Conservation (phyloP, 2,329 filamentous ascomycete genomes). For the Alternaria conjuncta region DNA sequence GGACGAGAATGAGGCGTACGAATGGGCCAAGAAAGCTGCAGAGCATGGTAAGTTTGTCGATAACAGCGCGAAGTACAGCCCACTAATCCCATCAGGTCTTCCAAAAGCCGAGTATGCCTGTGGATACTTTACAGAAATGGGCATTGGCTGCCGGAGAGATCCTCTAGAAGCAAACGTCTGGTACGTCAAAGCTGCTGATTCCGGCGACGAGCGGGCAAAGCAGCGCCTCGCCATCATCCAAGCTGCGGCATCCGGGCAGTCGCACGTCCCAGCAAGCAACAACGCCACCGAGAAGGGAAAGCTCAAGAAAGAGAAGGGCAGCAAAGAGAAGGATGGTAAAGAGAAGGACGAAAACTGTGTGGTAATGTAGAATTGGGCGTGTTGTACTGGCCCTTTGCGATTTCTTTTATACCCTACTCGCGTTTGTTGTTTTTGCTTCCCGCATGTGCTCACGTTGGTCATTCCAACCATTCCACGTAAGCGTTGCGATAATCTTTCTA, state of each 20-base stretch:
- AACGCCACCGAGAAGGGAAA: constrained; percentile 31
- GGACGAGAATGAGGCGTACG: constrained; percentile 94
- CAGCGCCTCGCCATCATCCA: constrained; percentile 86
- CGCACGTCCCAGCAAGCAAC: constrained; percentile 18
- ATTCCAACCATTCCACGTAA: neutral
- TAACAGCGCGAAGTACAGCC: neutral
- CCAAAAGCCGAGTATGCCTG: constrained; percentile 86
- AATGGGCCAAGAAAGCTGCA: constrained; percentile 90
- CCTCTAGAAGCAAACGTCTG: constrained; percentile 97
- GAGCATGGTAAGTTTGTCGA: constrained; percentile 71
- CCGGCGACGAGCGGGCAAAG: constrained; percentile 88
- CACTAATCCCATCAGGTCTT: constrained; percentile 57
- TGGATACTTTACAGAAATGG: constrained; percentile 98
- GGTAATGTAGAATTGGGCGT: constrained; percentile 40
- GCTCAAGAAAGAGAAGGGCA: constrained; percentile 36
- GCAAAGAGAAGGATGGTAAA: constrained; percentile 32
- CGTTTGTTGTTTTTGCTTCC: neutral
- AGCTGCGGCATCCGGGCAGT: constrained; percentile 71
- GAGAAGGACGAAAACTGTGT: constrained; percentile 50
- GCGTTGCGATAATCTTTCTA: constrained; percentile 22
- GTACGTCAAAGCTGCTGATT: constrained; percentile 95
- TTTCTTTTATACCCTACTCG: constrained; percentile 4
- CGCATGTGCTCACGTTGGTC: neutral
- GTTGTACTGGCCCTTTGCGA: neutral
- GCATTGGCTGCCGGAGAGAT: constrained; percentile 92